Percentiles rank a stretch among this genome's conserved stretches.
Evolutionary conservation across 139 green algal species (phyloP).

Genomic region (Penium margaritaceum): DNA sequence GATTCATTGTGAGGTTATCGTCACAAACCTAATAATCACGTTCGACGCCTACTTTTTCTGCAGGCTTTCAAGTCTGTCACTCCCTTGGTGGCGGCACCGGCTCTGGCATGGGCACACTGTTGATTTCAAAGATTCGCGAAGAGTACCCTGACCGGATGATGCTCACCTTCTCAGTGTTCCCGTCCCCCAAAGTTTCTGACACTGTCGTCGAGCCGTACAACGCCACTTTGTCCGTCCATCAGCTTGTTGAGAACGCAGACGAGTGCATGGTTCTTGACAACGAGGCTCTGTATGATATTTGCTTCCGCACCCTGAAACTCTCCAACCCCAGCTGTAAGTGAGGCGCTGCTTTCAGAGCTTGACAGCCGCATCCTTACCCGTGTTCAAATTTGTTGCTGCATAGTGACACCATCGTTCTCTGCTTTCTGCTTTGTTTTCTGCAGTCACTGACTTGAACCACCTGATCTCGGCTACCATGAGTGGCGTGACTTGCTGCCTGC

Average conservation of each 20-base stretch:
- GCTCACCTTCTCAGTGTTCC: conserved; percentile 98
- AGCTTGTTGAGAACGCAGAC: conserved; percentile 99
- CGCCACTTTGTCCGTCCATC: conserved; percentile 97
- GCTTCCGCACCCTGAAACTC: conserved; percentile 98
- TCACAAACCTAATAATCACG: too few species aligned
- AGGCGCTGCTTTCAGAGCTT: too few species aligned
- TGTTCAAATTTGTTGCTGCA: too few species aligned
- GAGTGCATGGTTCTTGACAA: conserved; percentile 99
- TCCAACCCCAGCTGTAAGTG: conserved; percentile 83
- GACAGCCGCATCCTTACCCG: too few species aligned
- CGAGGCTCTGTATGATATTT: conserved; percentile 98
- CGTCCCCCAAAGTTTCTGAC: conserved; percentile 98
- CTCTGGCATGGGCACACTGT: conserved; percentile 94
- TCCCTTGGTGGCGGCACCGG: conserved; percentile 91
- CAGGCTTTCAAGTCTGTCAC: conserved; percentile 86
- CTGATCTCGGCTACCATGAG: conserved; percentile 98
- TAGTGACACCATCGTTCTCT: too few species aligned
- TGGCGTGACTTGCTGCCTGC: conserved; percentile 97
- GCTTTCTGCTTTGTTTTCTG: too few species aligned
- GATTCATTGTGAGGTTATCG: too few species aligned
- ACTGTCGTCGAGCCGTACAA: conserved; percentile 99
- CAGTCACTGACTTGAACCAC: conserved; percentile 71
- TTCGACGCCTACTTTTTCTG: too few species aligned
- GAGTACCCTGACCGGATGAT: conserved; percentile 99
- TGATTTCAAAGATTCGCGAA: conserved; percentile 97